Evolutionary conservation across 2,329 filamentous ascomycete genomes (phyloP).

Genomic region (Botrytis squamosa): DNA sequence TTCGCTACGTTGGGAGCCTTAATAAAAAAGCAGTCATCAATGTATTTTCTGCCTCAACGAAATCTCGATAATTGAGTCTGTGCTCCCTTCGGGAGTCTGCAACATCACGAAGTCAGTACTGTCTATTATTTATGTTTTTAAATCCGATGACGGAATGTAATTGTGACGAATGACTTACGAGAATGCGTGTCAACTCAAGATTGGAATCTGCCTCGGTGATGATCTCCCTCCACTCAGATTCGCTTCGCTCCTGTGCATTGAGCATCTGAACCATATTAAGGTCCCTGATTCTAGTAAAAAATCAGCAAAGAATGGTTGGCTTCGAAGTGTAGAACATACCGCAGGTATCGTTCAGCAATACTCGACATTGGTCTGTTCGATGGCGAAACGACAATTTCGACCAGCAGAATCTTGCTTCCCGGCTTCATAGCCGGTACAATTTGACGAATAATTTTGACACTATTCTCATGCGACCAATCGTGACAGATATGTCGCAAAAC

Average conservation of each 20-base stretch:
- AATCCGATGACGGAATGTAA: not conserved
- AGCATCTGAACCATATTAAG: conserved; percentile 20
- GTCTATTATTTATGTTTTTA: not conserved
- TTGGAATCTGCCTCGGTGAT: not conserved
- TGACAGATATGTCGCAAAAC: conserved; percentile 37
- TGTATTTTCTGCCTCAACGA: not conserved
- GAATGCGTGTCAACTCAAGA: conserved; percentile 6
- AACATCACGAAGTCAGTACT: not conserved
- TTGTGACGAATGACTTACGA: not conserved
- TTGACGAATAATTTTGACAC: conserved; percentile 23
- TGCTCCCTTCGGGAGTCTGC: conserved; percentile 2
- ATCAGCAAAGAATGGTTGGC: not conserved
- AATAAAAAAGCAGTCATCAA: not conserved
- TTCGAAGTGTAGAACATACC: not conserved
- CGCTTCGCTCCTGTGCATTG: conserved; percentile 13
- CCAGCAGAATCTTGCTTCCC: conserved; percentile 17
- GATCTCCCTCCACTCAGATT: conserved; percentile 9
- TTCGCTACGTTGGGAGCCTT: not conserved
- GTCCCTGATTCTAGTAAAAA: not conserved
- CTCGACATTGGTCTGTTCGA: not conserved
- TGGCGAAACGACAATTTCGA: conserved; percentile 17
- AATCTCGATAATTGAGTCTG: conserved; percentile 18
- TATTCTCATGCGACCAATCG: conserved; percentile 34
- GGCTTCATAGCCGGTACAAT: conserved; percentile 33
- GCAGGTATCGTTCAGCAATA: conserved; percentile 2